Evolutionary conservation across 768 basidiomycete genomes (phyloP), one percentile per base, ranked within the genome.

Genomic region (Mycena vitilis): DNA sequence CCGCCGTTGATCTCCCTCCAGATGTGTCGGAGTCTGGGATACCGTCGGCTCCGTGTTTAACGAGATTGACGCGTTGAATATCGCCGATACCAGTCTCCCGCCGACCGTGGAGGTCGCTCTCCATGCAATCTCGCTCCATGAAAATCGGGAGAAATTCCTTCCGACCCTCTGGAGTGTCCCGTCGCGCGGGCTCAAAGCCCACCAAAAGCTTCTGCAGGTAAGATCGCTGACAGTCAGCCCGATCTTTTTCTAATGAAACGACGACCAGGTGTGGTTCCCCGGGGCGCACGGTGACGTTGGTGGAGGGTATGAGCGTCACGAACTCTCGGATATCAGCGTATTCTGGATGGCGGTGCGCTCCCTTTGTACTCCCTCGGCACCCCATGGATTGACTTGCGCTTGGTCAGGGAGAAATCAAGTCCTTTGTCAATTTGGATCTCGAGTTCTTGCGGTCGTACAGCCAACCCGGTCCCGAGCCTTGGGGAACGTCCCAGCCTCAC

Each of bases 111-210:
- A 72, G 5, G 38, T 55, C 18, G 75, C 74, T 0, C 65, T 75
- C n/a, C 78, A 79, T 57, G 76, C 74, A 7, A n/a, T 79, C 22
- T 64, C 76, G 2, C 36, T 78, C 23, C 66, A 78, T 20, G 78
- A 78, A 54, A 67, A 70, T 52, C 64, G 78, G 9, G 38, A 71
- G 34, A 69, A 68, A 40, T 79, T 75, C 69, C 40, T 64, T n/a
- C 75, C 75, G 3, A 71, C 71, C 1, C 58, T 76, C 8, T 74
- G 74, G 70, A 52, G 48, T 23, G 40, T 65, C 40, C 51, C 52
- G 22, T 12, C 23, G 25, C 23, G 52, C 34, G 52, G 52, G 25
- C 34, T 54, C 18, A 37, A 15, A 16, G 9, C 40, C 22, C 64
- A 69, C 36, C 71, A 71, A 30, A 37, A 60, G 18, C 62, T 75